These are phyloP conservation scores for Lachnellula occidentalis DNA, from an alignment of 2,329 filamentous ascomycete genomes.

Conservation along the genomic window DNA sequence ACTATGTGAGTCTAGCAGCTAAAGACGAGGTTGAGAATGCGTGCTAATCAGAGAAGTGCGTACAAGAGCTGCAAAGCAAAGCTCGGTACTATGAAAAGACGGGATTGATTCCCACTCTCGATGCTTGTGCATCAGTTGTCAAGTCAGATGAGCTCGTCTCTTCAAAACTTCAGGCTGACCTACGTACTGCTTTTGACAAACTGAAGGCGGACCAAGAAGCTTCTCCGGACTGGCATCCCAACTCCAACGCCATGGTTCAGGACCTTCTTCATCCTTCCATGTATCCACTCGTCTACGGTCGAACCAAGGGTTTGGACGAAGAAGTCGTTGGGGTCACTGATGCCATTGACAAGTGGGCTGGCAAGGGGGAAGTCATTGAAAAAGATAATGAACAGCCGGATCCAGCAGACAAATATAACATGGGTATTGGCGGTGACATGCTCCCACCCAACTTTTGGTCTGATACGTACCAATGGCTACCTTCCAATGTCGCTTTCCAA, in stretches of 20 bases:
- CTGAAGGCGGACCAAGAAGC: conserved; percentile 48
- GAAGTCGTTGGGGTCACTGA: conserved; percentile 19
- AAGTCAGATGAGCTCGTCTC: conserved; percentile 1
- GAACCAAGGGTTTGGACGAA: conserved; percentile 36
- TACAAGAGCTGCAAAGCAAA: neutral
- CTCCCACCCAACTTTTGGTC: conserved; percentile 24
- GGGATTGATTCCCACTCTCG: neutral
- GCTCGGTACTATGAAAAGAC: neutral
- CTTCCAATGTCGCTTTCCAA: conserved; percentile 31
- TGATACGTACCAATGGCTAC: conserved; percentile 39
- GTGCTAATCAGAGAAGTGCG: neutral
- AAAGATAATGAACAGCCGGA: neutral
- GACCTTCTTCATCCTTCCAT: conserved; percentile 61
- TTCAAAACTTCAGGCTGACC: neutral
- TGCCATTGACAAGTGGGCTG: conserved; percentile 16
- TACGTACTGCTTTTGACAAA: conserved; percentile 9
- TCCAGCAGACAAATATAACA: neutral
- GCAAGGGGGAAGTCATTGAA: neutral
- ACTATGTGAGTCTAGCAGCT: neutral
- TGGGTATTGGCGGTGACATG: neutral
- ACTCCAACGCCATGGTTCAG: conserved; percentile 49
- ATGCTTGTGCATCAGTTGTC: conserved; percentile 1
- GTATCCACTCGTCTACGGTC: conserved; percentile 53
- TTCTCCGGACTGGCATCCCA: conserved; percentile 56
- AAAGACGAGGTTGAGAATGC: neutral